Conservation (phyloP, 345 rosid genomes). For the Salix udensis region DNA sequence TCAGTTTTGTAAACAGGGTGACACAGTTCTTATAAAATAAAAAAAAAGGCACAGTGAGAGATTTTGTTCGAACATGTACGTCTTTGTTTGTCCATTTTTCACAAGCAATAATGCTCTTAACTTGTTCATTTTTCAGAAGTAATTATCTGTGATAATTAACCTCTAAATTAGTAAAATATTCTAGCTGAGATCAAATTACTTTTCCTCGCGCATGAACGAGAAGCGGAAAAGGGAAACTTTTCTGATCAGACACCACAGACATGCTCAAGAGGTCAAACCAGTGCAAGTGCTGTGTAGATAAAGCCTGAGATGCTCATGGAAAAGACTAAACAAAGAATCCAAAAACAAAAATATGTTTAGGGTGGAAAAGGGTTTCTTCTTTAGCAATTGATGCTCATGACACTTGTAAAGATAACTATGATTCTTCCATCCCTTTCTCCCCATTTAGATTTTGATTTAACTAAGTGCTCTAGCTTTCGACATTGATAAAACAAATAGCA, state of each 20-base stretch:
- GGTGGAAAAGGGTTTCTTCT: conserved; percentile 4
- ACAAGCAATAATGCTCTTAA: too few species aligned
- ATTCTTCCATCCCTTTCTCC: conserved; percentile 6
- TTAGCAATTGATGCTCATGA: conserved; percentile 12
- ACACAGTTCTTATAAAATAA: too few species aligned
- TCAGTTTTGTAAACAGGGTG: too few species aligned
- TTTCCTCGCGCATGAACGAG: too few species aligned
- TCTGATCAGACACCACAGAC: neutral
- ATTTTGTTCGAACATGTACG: too few species aligned
- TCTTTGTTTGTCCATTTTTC: too few species aligned
- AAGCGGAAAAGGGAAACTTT: too few species aligned
- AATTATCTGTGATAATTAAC: too few species aligned
- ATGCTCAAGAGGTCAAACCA: neutral
- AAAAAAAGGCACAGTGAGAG: too few species aligned
- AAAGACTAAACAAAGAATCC: neutral
- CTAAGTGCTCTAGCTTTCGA: conserved; percentile 2
- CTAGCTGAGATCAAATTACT: too few species aligned
- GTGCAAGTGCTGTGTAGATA: conserved; percentile 11
- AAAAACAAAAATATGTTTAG: neutral
- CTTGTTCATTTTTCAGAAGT: too few species aligned
- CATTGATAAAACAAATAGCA: neutral
- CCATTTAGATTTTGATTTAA: neutral
- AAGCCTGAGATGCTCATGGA: conserved; percentile 4
- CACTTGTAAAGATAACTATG: neutral
- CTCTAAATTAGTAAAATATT: too few species aligned